A percentile compares a stretch with the other conserved stretches of the same genome.
Conservation (phyloP, 805 yeast genomes). For the Saturnispora halmiae region DNA sequence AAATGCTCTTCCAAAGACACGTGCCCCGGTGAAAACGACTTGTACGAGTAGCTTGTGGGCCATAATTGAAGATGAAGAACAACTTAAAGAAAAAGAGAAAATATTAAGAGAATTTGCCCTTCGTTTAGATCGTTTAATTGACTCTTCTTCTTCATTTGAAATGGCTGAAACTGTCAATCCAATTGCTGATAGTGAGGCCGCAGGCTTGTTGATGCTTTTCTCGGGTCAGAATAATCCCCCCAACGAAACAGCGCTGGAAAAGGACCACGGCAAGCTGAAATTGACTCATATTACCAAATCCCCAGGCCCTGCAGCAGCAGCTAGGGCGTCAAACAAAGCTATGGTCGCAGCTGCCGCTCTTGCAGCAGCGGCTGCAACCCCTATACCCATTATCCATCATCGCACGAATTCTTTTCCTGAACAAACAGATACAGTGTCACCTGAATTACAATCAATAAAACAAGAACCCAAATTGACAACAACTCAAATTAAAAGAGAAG, state of each 20-base stretch:
- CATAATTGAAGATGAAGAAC: slow-evolving; percentile 29
- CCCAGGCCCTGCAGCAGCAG: slow-evolving; percentile 34
- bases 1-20: slow-evolving; percentile 92
- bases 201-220: slow-evolving; percentile 32
- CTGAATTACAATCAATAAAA: neutral
- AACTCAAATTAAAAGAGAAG: neutral
- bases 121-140: neutral
- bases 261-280: neutral
- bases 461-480: neutral
- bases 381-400: slow-evolving; percentile 40
- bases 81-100: neutral
- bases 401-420: slow-evolving; percentile 1
- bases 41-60: slow-evolving; percentile 89
- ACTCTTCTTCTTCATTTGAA: neutral
- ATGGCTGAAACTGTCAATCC: neutral
- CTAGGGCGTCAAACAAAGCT: slow-evolving; percentile 37
- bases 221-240: slow-evolving; percentile 25
- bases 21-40: slow-evolving; percentile 88
- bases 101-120: neutral
- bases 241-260: no score
- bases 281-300: slow-evolving; percentile 20
- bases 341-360: slow-evolving; percentile 76
- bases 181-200: slow-evolving; percentile 29
- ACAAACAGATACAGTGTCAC: neutral
- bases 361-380: slow-evolving; percentile 74